phyloP scores from a whole-genome alignment of 2,329 filamentous ascomycete genomes.

The Paramyrothecium roridum region DNA sequence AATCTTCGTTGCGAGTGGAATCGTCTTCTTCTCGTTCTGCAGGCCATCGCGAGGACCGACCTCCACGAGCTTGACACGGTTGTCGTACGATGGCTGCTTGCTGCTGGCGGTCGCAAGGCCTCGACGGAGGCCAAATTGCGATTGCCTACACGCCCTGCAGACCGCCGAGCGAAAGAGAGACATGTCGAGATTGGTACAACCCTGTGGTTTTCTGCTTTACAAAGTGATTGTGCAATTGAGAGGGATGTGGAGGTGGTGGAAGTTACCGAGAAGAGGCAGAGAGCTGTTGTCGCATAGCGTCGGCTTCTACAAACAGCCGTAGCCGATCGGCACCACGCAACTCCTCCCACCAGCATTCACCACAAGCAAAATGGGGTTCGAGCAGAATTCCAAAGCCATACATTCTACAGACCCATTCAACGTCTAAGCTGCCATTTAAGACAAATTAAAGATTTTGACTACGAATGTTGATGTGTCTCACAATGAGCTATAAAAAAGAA shows the following conservation, averaged over 20 bases:
- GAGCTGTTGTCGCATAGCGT: conserved; percentile 12
- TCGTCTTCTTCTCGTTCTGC: conserved; percentile 75
- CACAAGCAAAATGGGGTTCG: neutral
- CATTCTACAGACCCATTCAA: neutral
- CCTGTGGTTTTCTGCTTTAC: neutral
- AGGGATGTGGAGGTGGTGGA: conserved; percentile 4
- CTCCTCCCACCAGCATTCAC: neutral
- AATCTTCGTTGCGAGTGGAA: conserved; percentile 71
- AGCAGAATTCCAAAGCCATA: neutral
- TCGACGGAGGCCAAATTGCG: conserved; percentile 25
- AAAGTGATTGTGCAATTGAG: conserved; percentile 4
- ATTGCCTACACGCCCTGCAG: conserved; percentile 35
- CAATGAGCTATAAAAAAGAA: conserved; percentile 20
- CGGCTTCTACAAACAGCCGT: conserved; percentile 13
- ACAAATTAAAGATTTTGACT: too few species aligned
- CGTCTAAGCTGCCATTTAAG: too few species aligned
- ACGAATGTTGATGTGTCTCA: too few species aligned
- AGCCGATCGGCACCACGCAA: neutral
- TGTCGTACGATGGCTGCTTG: conserved; percentile 28
- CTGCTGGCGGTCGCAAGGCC: conserved; percentile 37
- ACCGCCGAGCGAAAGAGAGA: conserved; percentile 30
- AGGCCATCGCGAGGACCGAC: conserved; percentile 84
- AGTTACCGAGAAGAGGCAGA: conserved; percentile 5
- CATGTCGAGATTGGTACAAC: conserved; percentile 19
- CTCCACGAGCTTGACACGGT: conserved; percentile 66